Conservation (phyloP, 768 basidiomycete genomes). For the Butyriboletus loyo region DNA sequence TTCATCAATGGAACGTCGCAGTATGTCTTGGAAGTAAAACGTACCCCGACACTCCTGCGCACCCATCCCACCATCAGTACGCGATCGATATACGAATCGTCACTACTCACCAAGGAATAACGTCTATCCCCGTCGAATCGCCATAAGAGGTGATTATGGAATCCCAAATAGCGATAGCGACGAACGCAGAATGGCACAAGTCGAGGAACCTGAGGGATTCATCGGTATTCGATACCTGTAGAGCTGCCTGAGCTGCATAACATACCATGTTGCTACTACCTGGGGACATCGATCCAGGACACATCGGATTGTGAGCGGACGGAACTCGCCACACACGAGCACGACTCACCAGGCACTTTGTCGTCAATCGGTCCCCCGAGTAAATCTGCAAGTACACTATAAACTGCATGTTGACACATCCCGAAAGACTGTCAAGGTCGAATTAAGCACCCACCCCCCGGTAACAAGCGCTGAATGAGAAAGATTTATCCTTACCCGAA, state of each 20-base stretch:
- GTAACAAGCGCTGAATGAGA: background rate
- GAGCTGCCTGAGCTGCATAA: background rate
- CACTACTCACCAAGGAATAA: constrained; percentile 24
- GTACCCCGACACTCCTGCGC: constrained; percentile 24
- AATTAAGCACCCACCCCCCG: background rate
- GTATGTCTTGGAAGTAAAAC: background rate
- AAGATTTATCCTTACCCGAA: constrained; percentile 11
- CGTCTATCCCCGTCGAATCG: constrained; percentile 2
- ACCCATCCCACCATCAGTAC: background rate
- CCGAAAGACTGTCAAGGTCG: constrained; percentile 20
- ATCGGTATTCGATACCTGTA: background rate
- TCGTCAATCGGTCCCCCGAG: constrained; percentile 15
- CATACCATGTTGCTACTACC: constrained; percentile 24
- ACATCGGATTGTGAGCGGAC: background rate
- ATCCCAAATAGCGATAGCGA: constrained; percentile 24
- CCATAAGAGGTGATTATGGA: constrained; percentile 21
- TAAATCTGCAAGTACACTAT: constrained; percentile 22
- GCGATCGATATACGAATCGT: background rate
- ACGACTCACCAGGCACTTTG: constrained; percentile 15
- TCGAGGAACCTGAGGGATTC: constrained; percentile 18
- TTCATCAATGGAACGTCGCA: background rate
- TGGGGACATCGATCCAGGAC: background rate
- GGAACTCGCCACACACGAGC: background rate
- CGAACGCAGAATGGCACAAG: constrained; percentile 21
- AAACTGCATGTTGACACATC: constrained; percentile 27